A percentile compares a stretch with the other conserved stretches of the same genome.
Conservation (phyloP, 306 rosid genomes). For the Cyclanthera cordifolia region DNA sequence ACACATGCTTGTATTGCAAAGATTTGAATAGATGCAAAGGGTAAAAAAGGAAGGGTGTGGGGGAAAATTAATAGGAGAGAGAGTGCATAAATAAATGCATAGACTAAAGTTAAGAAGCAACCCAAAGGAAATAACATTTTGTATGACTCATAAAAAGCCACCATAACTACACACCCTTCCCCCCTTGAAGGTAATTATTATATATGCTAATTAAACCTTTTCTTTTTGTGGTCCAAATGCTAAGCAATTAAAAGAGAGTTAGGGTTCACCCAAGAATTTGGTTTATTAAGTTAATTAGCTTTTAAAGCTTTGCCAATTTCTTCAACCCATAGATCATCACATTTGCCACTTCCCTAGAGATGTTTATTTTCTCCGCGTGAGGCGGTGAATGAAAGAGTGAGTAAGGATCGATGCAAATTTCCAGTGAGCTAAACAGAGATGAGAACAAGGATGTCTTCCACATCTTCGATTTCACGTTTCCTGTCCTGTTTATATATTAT, state of each 20-base stretch:
- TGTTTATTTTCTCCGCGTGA: too few relatives aligned
- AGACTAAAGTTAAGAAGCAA: slow-evolving; percentile 12
- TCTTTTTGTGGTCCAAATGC: slow-evolving; percentile 8
- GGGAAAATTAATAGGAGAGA: neutral
- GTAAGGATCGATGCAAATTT: too few relatives aligned
- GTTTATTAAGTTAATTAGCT: neutral
- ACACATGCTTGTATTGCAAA: too few relatives aligned
- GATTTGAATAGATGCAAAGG: neutral
- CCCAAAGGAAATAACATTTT: slow-evolving; percentile 3
- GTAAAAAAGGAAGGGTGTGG: neutral
- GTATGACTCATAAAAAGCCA: slow-evolving; percentile 9
- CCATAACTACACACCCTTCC: slow-evolving; percentile 9
- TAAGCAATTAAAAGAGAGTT: neutral
- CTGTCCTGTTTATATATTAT: too few relatives aligned
- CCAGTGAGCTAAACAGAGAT: too few relatives aligned
- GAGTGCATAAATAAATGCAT: slow-evolving; percentile 3
- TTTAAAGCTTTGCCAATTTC: neutral
- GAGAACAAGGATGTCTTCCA: too few relatives aligned
- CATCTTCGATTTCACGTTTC: too few relatives aligned
- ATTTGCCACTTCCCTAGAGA: neutral
- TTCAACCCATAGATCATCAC: neutral
- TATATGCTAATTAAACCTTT: neutral
- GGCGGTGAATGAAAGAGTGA: too few relatives aligned
- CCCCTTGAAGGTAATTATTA: neutral
- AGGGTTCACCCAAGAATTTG: slow-evolving; percentile 3